These are phyloP conservation scores for Helminthosporium solani DNA, from an alignment of 2,329 filamentous ascomycete species.

Conservation along the genomic window DNA sequence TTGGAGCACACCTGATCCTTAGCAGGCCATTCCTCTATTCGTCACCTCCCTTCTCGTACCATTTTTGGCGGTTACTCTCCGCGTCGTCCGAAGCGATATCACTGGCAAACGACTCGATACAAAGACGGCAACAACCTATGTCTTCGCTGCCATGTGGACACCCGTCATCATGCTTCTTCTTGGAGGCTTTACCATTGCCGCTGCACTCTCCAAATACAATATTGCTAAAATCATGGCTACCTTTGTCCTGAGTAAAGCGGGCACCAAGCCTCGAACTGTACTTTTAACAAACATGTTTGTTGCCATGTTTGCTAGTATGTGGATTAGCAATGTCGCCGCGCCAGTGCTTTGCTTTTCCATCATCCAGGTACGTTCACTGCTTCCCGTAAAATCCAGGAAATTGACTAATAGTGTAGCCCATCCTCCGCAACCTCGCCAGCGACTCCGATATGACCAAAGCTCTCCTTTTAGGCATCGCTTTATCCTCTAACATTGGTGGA, in stretches of 20 bases:
- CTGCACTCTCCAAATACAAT: conserved; percentile 92
- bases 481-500: conserved; percentile 93
- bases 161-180: conserved; percentile 98
- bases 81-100: conserved; percentile 77
- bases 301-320: conserved; percentile 96
- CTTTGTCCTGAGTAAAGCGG: conserved; percentile 92
- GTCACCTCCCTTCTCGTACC: conserved; percentile 93
- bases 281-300: conserved; percentile 98
- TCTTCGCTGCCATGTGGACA: conserved; percentile 98
- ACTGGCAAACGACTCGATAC: conserved; percentile 71
- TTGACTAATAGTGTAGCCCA: conserved; percentile 61
- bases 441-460: conserved; percentile 95
- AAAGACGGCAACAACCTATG: conserved; percentile 76
- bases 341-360: conserved; percentile 97
- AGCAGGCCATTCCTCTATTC: conserved; percentile 87
- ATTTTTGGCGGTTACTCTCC: conserved; percentile 84
- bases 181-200: conserved; percentile 93
- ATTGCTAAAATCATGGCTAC: conserved; percentile 98
- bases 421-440: conserved; percentile 86
- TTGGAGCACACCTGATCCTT: conserved; percentile 17
- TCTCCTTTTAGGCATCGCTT: conserved; percentile 89
- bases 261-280: conserved; percentile 84
- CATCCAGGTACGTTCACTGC: conserved; percentile 67
- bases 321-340: conserved; percentile 97
- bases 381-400: accelerated